Conservation (phyloP, 2,329 filamentous ascomycete genomes). For the Aspergillus fumigatus region DNA sequence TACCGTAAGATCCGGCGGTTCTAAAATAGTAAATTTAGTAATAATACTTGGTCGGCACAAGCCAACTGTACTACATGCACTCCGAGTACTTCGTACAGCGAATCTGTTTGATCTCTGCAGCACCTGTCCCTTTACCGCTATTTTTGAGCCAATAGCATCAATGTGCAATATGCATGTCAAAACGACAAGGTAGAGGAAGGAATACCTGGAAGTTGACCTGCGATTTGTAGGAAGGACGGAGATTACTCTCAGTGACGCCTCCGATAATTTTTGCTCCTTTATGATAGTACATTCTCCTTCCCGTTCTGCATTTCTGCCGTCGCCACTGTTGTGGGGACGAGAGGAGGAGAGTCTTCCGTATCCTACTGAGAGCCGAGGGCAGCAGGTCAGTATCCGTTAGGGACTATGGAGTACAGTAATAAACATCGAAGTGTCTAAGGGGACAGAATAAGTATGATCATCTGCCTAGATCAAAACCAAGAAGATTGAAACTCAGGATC, state of each 20-base stretch:
- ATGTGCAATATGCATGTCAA: constrained; percentile 4
- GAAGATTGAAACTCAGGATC: not conserved
- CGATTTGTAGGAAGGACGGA: not conserved
- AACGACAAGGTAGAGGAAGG: not conserved
- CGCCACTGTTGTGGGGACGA: not conserved
- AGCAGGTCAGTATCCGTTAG: not conserved
- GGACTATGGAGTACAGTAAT: not conserved
- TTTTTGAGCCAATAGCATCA: constrained; percentile 5
- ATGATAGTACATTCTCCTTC: not conserved
- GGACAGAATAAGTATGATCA: not conserved
- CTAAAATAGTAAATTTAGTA: no score
- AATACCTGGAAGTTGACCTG: not conserved
- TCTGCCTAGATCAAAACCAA: not conserved
- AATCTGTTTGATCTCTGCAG: not conserved
- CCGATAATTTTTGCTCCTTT: not conserved
- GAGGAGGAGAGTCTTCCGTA: not conserved
- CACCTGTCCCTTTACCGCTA: constrained; percentile 12
- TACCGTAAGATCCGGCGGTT: not conserved
- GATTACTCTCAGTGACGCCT: not conserved
- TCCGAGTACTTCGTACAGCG: no score
- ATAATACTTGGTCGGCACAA: not conserved
- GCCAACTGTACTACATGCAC: not conserved
- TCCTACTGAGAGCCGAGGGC: not conserved
- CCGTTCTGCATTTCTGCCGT: not conserved
- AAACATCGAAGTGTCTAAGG: not conserved